These are phyloP conservation scores for Leishmania arabica DNA, from an alignment of 208 protist species.

Conservation along the genomic window DNA sequence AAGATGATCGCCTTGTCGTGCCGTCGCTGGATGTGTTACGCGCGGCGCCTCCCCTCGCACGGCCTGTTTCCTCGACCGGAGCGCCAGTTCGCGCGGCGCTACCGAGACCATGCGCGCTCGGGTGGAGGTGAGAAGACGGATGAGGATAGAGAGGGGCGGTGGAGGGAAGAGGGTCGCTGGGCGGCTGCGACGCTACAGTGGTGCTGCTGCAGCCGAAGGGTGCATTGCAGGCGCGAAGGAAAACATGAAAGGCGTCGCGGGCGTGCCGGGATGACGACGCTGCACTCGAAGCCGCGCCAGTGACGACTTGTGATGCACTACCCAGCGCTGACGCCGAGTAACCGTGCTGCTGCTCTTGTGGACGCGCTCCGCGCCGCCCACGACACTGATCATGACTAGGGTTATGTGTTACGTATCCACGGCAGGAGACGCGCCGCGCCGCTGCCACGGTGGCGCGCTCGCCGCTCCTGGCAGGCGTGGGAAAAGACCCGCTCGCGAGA, in stretches of 20 bases:
- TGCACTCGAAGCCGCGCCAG: background rate
- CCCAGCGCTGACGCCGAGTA: background rate
- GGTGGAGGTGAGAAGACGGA: background rate
- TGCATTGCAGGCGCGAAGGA: constrained; percentile 20
- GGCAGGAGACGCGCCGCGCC: background rate
- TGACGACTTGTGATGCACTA: background rate
- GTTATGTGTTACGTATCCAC: background rate
- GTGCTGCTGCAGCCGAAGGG: constrained; percentile 11
- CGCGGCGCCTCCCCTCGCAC: background rate
- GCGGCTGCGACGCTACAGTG: background rate
- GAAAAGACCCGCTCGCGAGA: background rate
- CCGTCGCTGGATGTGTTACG: background rate
- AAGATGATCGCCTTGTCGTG: background rate
- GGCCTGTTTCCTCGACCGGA: background rate
- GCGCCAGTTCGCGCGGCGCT: background rate
- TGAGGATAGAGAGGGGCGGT: background rate
- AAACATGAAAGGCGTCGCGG: constrained; percentile 16
- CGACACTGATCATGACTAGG: background rate
- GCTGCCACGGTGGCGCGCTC: background rate
- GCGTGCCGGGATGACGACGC: background rate
- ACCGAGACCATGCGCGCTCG: background rate
- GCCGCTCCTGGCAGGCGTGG: background rate
- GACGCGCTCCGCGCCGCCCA: background rate
- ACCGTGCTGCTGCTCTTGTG: background rate
- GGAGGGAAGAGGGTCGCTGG: background rate